A percentile compares a stretch with the other conserved stretches of the same genome.
phyloP scores from a whole-genome alignment of 2,329 filamentous ascomycete species.

The Amauroascus verrucosus region DNA sequence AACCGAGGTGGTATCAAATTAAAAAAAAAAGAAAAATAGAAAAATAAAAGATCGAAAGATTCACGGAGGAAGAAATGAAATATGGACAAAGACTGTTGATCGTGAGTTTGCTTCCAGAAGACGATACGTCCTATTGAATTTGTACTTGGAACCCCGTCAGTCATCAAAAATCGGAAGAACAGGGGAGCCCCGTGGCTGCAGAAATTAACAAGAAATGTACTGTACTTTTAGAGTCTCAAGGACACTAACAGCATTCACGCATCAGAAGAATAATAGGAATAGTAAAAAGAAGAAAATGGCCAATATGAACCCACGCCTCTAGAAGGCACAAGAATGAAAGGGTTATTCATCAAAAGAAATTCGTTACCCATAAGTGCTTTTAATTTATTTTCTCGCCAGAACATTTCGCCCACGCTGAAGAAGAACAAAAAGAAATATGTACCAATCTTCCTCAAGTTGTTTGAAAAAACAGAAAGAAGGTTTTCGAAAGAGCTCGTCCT shows the following conservation, averaged over 20 bases:
- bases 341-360: neutral
- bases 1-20: slow-evolving; percentile 5
- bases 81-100: slow-evolving; percentile 11
- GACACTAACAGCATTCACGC: neutral
- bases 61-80: slow-evolving; percentile 11
- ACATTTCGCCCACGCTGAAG: neutral
- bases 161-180: too few species aligned
- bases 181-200: too few species aligned
- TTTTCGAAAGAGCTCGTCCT: neutral
- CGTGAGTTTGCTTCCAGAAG: too few species aligned
- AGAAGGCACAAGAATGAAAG: slow-evolving; percentile 6
- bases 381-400: neutral
- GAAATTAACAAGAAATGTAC: neutral
- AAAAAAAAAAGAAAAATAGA: slow-evolving; percentile 12
- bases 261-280: slow-evolving; percentile 2
- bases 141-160: too few species aligned
- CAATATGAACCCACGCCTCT: neutral
- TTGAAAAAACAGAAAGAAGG: slow-evolving; percentile 5
- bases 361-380: slow-evolving; percentile 1
- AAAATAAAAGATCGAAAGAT: slow-evolving; percentile 14
- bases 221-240: too few species aligned
- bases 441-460: neutral
- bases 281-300: slow-evolving; percentile 15
- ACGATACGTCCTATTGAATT: too few species aligned
- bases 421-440: neutral